Evolutionary conservation across 805 yeast genomes (phyloP).

Genomic region (Yarrowia alimentaria): DNA sequence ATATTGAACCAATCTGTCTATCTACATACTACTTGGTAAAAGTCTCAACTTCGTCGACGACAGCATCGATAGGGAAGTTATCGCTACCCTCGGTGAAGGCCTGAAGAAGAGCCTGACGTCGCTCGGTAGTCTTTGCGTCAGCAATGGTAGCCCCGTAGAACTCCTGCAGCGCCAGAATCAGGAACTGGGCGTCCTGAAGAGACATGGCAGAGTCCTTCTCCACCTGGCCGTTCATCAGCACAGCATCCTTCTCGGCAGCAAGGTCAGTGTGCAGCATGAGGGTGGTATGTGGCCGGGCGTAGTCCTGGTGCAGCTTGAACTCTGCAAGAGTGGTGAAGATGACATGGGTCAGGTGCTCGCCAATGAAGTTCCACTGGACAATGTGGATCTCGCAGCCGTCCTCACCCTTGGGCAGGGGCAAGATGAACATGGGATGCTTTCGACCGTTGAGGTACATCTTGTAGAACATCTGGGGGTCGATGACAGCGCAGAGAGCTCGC

Average conservation of each 20-base stretch:
- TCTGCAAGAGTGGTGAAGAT: slow-evolving; percentile 89
- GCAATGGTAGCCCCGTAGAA: slow-evolving; percentile 48
- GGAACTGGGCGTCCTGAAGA: slow-evolving; percentile 71
- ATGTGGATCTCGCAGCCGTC: slow-evolving; percentile 73
- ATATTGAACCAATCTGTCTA: neutral
- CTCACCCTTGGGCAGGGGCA: slow-evolving; percentile 71
- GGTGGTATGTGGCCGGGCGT: slow-evolving; percentile 93
- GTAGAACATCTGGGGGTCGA: slow-evolving; percentile 59
- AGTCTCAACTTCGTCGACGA: slow-evolving; percentile 72
- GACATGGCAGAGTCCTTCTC: slow-evolving; percentile 69
- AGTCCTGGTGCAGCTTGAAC: slow-evolving; percentile 84
- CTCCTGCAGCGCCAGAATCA: slow-evolving; percentile 49
- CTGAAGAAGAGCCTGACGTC: slow-evolving; percentile 58
- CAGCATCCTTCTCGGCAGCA: slow-evolving; percentile 53
- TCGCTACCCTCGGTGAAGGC: slow-evolving; percentile 70
- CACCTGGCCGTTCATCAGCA: slow-evolving; percentile 82
- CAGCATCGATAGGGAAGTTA: slow-evolving; percentile 61
- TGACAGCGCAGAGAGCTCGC: slow-evolving; percentile 61
- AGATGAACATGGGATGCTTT: slow-evolving; percentile 75
- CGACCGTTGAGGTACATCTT: slow-evolving; percentile 64
- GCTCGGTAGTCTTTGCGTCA: slow-evolving; percentile 40
- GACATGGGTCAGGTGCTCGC: slow-evolving; percentile 79
- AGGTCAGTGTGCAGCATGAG: slow-evolving; percentile 83
- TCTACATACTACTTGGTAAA: slow-evolving; percentile 36
- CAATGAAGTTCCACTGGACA: slow-evolving; percentile 90